These are phyloP conservation scores for Earliella scabrosa DNA, from an alignment of 1,284 basidiomycete species.

Conservation along the genomic window DNA sequence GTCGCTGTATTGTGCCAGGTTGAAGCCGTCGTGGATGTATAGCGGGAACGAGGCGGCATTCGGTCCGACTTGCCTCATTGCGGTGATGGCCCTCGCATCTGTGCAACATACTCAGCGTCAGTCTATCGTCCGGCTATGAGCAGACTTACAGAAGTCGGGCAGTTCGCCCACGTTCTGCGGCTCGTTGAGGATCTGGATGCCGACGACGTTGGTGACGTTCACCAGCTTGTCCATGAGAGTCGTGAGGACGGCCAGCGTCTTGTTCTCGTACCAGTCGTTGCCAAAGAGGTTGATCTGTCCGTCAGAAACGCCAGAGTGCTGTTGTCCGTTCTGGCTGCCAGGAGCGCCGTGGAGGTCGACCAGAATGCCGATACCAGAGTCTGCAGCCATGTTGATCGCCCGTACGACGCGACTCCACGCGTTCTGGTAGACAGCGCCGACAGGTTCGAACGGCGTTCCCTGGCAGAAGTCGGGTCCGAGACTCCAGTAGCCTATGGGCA, in stretches of 20 bases:
- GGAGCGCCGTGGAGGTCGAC: conserved; percentile 77
- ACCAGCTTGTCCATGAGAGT: conserved; percentile 62
- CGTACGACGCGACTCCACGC: conserved; percentile 64
- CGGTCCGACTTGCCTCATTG: conserved; percentile 54
- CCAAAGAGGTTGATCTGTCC: conserved; percentile 60
- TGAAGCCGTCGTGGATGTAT: conserved; percentile 80
- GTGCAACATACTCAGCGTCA: background rate
- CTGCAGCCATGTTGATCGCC: conserved; percentile 71
- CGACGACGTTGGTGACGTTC: conserved; percentile 74
- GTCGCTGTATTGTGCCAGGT: conserved; percentile 58
- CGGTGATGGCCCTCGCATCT: conserved; percentile 58
- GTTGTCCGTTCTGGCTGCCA: conserved; percentile 73
- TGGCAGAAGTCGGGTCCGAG: conserved; percentile 51
- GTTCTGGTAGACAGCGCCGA: conserved; percentile 64
- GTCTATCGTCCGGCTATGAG: background rate
- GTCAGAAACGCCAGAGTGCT: conserved; percentile 78
- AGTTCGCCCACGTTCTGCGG: conserved; percentile 55
- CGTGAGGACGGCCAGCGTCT: conserved; percentile 62
- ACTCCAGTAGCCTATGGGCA: conserved; percentile 75
- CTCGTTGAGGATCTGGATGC: conserved; percentile 81
- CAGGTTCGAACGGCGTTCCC: conserved; percentile 61
- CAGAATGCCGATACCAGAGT: conserved; percentile 72
- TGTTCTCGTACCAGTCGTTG: conserved; percentile 51
- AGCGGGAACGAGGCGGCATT: conserved; percentile 59
- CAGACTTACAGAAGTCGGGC: conserved; percentile 56